Evolutionary conservation across 2,329 filamentous ascomycete species (phyloP).

Genomic region (Fusarium bactridioides): DNA sequence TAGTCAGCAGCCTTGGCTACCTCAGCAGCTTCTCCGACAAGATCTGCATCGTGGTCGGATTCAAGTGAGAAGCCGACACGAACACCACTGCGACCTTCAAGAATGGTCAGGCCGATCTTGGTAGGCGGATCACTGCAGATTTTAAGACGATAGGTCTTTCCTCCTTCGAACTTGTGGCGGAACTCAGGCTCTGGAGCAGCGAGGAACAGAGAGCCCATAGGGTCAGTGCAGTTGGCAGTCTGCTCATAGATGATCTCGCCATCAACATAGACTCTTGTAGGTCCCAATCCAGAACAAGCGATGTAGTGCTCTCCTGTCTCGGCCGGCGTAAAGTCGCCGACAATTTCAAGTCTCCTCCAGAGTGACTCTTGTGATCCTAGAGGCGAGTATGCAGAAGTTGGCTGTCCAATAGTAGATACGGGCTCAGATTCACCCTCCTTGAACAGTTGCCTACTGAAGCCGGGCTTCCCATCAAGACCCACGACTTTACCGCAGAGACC

Average conservation of each 20-base stretch:
- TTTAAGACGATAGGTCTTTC: constrained; percentile 39
- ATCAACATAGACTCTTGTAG: constrained; percentile 39
- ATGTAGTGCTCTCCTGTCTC: constrained; percentile 43
- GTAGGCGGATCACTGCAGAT: constrained; percentile 42
- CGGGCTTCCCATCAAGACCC: constrained; percentile 41
- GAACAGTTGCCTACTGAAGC: constrained; percentile 41
- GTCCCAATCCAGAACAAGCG: constrained; percentile 42
- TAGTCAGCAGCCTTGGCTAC: constrained; percentile 66
- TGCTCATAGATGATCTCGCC: constrained; percentile 43
- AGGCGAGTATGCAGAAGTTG: constrained; percentile 35
- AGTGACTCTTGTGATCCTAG: constrained; percentile 39
- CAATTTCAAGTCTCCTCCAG: constrained; percentile 38
- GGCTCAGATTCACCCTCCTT: constrained; percentile 32
- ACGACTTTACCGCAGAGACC: constrained; percentile 29
- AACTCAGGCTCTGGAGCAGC: constrained; percentile 40
- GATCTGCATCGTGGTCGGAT: constrained; percentile 44
- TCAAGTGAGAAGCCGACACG: constrained; percentile 43
- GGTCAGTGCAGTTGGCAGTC: constrained; percentile 37
- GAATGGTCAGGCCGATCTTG: constrained; percentile 41
- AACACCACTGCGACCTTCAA: constrained; percentile 42
- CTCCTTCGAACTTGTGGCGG: constrained; percentile 32
- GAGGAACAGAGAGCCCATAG: constrained; percentile 44
- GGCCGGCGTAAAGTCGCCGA: constrained; percentile 41
- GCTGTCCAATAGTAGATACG: constrained; percentile 22
- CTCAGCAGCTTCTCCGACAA: constrained; percentile 58